Evolutionary conservation across 176 grass and related monocot species (phyloP).

Genomic region (Triticum monococcum): DNA sequence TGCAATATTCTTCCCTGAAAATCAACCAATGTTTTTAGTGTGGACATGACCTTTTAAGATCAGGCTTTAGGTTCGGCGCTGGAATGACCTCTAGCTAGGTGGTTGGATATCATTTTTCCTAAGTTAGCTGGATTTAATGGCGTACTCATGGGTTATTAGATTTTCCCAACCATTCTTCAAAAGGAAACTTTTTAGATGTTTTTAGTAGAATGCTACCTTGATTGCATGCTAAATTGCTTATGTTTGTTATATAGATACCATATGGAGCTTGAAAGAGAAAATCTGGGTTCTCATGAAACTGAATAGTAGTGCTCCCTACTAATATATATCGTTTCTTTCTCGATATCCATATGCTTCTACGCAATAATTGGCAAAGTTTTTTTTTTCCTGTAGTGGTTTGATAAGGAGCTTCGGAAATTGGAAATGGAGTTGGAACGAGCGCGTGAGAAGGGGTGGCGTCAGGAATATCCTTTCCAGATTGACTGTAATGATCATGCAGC

Average conservation of each 20-base stretch:
- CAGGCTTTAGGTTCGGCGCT: not conserved
- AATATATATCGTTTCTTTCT: slow-evolving; percentile 1
- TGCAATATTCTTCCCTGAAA: not conserved
- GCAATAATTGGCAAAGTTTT: not conserved
- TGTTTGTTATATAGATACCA: not conserved
- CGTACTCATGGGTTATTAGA: not conserved
- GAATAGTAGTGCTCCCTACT: not conserved
- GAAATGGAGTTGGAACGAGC: slow-evolving; percentile 51
- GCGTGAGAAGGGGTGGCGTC: slow-evolving; percentile 60
- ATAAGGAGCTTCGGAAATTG: slow-evolving; percentile 58
- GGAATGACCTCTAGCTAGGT: not conserved
- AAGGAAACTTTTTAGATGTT: not conserved
- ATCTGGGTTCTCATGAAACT: not conserved
- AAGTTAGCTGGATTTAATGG: slow-evolving; percentile 12
- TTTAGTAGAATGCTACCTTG: slow-evolving; percentile 1
- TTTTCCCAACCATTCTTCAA: not conserved
- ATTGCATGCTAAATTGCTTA: slow-evolving; percentile 20
- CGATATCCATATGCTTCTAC: not conserved
- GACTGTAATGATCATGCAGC: slow-evolving; percentile 31
- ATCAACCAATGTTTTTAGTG: not conserved
- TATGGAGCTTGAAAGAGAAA: slow-evolving; percentile 17
- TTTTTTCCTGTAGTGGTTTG: slow-evolving; percentile 76
- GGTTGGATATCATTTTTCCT: not conserved
- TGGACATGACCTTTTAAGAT: not conserved
- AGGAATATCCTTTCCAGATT: slow-evolving; percentile 76